Evolutionary conservation across 768 basidiomycete genomes (phyloP).

Genomic region (Brasilioporus rufonigricans): DNA sequence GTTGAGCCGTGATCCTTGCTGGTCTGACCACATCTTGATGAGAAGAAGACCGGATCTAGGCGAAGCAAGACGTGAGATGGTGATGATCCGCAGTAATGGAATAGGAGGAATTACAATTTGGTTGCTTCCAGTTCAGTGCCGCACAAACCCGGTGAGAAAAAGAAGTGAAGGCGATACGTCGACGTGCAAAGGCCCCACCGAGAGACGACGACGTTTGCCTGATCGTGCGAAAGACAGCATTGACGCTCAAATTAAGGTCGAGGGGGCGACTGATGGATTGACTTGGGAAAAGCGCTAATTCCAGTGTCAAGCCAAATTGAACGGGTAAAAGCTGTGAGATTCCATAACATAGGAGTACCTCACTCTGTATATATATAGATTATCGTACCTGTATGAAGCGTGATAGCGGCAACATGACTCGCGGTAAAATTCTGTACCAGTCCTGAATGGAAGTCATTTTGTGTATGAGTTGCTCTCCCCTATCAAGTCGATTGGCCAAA

Average conservation of each 20-base stretch:
- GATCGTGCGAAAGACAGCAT: conserved; percentile 80
- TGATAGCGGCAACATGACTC: conserved; percentile 69
- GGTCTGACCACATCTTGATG: conserved; percentile 78
- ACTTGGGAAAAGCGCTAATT: conserved; percentile 66
- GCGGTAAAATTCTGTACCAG: conserved; percentile 47
- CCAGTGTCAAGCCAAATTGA: conserved; percentile 74
- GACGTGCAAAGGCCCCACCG: conserved; percentile 52
- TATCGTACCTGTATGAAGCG: conserved; percentile 67
- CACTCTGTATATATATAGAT: conserved; percentile 1
- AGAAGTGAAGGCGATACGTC: conserved; percentile 89
- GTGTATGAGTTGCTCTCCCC: conserved; percentile 37
- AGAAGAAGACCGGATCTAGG: conserved; percentile 93
- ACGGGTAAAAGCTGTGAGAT: conserved; percentile 52
- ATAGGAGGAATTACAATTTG: conserved; percentile 67
- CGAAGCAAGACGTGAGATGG: conserved; percentile 18
- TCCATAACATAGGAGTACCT: conserved; percentile 5
- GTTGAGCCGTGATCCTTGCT: conserved; percentile 39
- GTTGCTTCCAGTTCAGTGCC: conserved; percentile 98
- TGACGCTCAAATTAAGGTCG: conserved; percentile 80
- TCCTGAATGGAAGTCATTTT: conserved; percentile 33
- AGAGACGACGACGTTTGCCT: conserved; percentile 60
- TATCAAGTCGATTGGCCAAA: conserved; percentile 54
- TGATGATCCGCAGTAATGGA: conserved; percentile 21
- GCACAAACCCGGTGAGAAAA: conserved; percentile 89
- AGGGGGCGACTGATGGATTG: conserved; percentile 48